These are phyloP conservation scores for Trifolium pratense DNA, from an alignment of 306 rosid genomes.

Conservation along the genomic window DNA sequence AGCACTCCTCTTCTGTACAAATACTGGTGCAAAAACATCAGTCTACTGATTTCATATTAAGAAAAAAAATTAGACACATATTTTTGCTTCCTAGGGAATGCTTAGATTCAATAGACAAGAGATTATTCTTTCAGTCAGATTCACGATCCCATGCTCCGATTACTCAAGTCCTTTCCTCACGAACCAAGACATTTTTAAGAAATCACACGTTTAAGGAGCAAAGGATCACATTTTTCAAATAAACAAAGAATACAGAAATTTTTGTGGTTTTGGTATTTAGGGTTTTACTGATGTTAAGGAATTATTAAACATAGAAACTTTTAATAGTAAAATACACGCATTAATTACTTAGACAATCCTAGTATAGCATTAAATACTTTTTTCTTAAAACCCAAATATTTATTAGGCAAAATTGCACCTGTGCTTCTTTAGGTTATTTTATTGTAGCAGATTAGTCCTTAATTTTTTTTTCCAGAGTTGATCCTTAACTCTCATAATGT, in stretches of 20 bases:
- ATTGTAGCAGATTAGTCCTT: neutral
- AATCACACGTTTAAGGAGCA: neutral
- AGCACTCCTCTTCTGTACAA: too few species aligned
- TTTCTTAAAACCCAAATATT: neutral
- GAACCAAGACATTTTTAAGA: neutral
- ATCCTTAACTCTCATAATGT: neutral
- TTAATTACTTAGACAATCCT: neutral
- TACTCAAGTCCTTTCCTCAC: neutral
- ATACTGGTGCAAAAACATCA: slow-evolving; percentile 28
- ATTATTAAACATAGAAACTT: neutral
- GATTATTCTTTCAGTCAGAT: neutral
- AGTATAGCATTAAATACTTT: neutral
- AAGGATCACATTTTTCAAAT: neutral
- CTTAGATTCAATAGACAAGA: slow-evolving; percentile 12
- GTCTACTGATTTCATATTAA: slow-evolving; percentile 6
- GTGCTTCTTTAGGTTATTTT: neutral
- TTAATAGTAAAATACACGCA: neutral
- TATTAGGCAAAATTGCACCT: neutral
- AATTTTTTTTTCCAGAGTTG: neutral
- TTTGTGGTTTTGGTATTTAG: slow-evolving; percentile 3
- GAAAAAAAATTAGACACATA: neutral
- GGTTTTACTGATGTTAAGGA: slow-evolving; percentile 4
- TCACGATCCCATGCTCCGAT: neutral
- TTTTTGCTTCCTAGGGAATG: neutral
- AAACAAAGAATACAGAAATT: slow-evolving; percentile 3